Base-by-base conservation (phyloP, 345 rosid genomes). In the Hibiscus tridactylites region DNA sequence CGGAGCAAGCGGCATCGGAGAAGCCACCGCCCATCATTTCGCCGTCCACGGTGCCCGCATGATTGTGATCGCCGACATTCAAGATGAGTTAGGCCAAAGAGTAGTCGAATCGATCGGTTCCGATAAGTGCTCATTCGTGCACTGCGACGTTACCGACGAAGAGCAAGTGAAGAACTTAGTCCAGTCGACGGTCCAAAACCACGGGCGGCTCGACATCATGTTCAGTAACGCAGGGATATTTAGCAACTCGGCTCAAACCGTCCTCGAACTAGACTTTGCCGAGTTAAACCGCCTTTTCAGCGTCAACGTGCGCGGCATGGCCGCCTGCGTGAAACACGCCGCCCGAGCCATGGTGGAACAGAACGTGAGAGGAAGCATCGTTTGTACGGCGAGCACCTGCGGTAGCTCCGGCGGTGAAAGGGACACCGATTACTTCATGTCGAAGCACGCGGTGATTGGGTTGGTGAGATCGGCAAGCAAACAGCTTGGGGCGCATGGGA, bases 261-360 rank as follows among this genome's bases (percentile, higher is more conserved):
- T 69, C 59, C 47, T 69, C 4, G 47, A 69, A 1, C 72, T 69
- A 2, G 62, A 69, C 24, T 19, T 53, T 4, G 3, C 61, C 3
- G 28, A 29, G 8, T 56, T 57, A 3, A 50, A 70, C 64, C 63
- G 64, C n/a, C 61, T 70, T 13, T 52, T 53, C 29, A 0, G 49
- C 21, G 16, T 49, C 15, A 69, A 69, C 29, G 72, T 69, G 47
- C 72, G 72, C n/a, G 72, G 72, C 4, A 69, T 69, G 72, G 61
- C 72, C 0, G 29, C 72, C 4, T 53, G 72, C 28, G 72, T 69
- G 6, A 69, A 69, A 54, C 44, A 69, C 61, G 61, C 72, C 31
- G 62, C 61, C 2, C 29, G 72, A 16, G 72, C 72, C 8, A 69
- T 69, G 72, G 72, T 69, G 28, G 72, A 69, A 44, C 26, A 0